Evolutionary conservation across 2,329 filamentous ascomycete species (phyloP), one percentile per base, ranked within the genome.

Genomic region (Fusarium foetens): DNA sequence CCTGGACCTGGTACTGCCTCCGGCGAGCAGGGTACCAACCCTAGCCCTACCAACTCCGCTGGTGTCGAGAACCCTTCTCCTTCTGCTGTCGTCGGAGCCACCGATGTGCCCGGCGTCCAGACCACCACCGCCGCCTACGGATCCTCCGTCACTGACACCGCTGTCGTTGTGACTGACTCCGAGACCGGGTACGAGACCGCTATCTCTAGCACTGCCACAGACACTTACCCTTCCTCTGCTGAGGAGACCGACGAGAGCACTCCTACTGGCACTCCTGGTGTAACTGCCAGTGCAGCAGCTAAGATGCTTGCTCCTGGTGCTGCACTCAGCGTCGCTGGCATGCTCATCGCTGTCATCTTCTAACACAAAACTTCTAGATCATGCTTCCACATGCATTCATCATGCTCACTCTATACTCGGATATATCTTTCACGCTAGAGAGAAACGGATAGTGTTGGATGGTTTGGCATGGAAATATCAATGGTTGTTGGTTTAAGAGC

Each of bases 241-340:
- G 72, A 66, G 8, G 65, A 59, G 16, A 66, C 69, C 14, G 70
- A 49, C 12, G 74, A 58, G 31, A 63, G 49, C 35, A 71, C 73
- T 64, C 69, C 79, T 42, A 74, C 78, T 25, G 69, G 76, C 31
- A 77, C 75, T 29, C 75, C 75, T 36, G 76, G 76, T 12, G 77
- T 79, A 43, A 76, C 78, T 33, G 73, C 79, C 31, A 80, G 79
- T 16, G 80, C 77, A n/a, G 80, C 77, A 29, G 79, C 75, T 35
- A 65, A 71, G n/a, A 68, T 72, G 39, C 68, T 73, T 46, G 49
- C 72, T 52, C 71, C 76, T 10, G 72, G 68, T n/a, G 72, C 74
- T 8, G 60, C 70, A 42, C 55, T 81, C 36, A 79, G 76, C 45
- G 55, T 75, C 33, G 78, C 69, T 29, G 75, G 72, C 70, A 60